Evolutionary conservation across 768 basidiomycete genomes (phyloP), one percentile per base, ranked within the genome.

Genomic region (Termitomyces sp.): DNA sequence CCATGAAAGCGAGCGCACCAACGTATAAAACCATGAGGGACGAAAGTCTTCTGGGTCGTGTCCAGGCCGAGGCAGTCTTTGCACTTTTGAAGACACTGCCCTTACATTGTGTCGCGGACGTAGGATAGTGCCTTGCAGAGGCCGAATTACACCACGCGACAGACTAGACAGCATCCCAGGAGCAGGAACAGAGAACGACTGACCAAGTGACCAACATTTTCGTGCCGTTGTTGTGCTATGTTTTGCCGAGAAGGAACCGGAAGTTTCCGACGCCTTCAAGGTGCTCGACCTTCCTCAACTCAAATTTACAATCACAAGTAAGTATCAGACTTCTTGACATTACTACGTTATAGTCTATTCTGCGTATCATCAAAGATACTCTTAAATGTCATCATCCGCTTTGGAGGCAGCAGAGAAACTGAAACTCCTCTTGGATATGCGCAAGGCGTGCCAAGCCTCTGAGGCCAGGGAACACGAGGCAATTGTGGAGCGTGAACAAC

Each of bases 21-120:
- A 71, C 44, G 77, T 75, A 67, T 86, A 87, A 46, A 86, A 80
- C 86, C 86, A 87, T 48, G 82, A 78, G 38, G 86, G 84, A 53
- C 86, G 78, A 66, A 84, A 83, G 68, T 87, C 86, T 20, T 70
- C 66, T 12, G 52, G 58, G 9, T 68, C 71, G 20, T 70, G 66
- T 11, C 62, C 58, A 52, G 63, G 33, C 11, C 18, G 50, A 18
- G 67, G 67, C 16, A 63, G 28, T 7, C 39, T 60, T 15, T 68
- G 65, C 16, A 69, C 63, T 53, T 67, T 67, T n/a, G 63, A 59
- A 18, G 65, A 64, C 8, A 61, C 48, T 5, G 55, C 48, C 60
- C 63, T 65, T 38, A 50, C 38, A 15, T 18, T 8, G 9, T 54
- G 7, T 18, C 33, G 56, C 15, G 60, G 52, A 39, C 49, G 64